These are phyloP conservation scores for Echria macrotheca DNA, from an alignment of 495 filamentous ascomycete genomes.

Conservation along the genomic window DNA sequence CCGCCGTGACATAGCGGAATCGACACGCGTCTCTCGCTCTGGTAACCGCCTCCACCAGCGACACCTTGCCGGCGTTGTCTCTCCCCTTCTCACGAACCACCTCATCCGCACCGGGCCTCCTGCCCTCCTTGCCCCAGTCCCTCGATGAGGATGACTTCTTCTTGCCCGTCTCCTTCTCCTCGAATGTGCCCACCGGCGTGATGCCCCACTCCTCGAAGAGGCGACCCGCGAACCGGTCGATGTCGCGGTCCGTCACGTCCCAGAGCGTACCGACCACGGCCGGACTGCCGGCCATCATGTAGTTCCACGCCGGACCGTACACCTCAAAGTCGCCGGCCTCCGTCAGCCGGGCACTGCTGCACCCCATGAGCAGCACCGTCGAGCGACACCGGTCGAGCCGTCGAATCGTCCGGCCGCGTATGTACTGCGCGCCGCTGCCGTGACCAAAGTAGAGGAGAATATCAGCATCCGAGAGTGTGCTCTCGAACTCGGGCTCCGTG, in stretches of 20 bases:
- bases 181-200: conserved; percentile 36
- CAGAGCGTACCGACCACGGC: conserved; percentile 87
- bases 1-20: conserved; percentile 86
- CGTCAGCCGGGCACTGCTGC: conserved; percentile 68
- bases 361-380: conserved; percentile 87
- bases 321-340: conserved; percentile 86
- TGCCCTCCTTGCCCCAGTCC: conserved; percentile 9
- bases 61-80: conserved; percentile 18
- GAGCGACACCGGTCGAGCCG: conserved; percentile 61
- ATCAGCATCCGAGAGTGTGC: conserved; percentile 52
- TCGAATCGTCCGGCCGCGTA: conserved; percentile 71
- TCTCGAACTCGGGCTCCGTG: conserved; percentile 68
- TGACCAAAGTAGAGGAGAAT: conserved; percentile 93
- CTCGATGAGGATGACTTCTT: no score
- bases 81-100: background rate
- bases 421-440: conserved; percentile 91
- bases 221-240: conserved; percentile 78
- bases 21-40: conserved; percentile 67
- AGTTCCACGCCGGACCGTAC: conserved; percentile 82
- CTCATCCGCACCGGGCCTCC: background rate
- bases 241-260: conserved; percentile 97
- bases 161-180: conserved; percentile 19
- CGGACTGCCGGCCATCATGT: conserved; percentile 77
- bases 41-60: conserved; percentile 74
- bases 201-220: conserved; percentile 84